Evolutionary conservation across 805 yeast genomes (phyloP).

Genomic region (Metschnikowia arizonensis): DNA sequence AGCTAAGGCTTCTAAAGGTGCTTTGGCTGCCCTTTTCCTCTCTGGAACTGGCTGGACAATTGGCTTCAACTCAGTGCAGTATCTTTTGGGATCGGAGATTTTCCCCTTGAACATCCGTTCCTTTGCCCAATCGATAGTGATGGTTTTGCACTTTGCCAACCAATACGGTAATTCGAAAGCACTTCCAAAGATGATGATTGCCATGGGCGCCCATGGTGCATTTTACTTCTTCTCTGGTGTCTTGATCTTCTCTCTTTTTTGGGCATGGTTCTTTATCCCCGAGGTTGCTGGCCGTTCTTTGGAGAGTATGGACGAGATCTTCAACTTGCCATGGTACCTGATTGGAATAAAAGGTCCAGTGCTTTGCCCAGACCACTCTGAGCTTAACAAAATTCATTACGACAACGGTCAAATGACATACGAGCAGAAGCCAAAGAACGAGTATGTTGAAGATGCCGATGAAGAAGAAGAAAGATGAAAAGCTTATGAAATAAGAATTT

Average conservation of each 20-base stretch:
- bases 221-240: conserved; percentile 50
- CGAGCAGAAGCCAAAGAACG: conserved; percentile 6
- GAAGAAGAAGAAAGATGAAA: conserved; percentile 10
- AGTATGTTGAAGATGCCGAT: conserved; percentile 8
- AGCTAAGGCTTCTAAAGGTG: conserved; percentile 41
- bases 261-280: conserved; percentile 49
- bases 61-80: conserved; percentile 56
- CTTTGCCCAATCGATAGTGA: conserved; percentile 47
- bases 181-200: conserved; percentile 46
- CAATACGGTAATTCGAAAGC: conserved; percentile 58
- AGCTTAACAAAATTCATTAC: conserved; percentile 28
- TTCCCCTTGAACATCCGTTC: conserved; percentile 50
- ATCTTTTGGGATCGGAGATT: conserved; percentile 51
- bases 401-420: conserved; percentile 2
- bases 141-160: conserved; percentile 54
- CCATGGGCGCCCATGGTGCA: conserved; percentile 46
- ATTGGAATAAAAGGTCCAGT: conserved; percentile 52
- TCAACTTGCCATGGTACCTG: conserved; percentile 54
- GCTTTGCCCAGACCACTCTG: conserved; percentile 50
- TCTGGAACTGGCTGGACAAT: conserved; percentile 56
- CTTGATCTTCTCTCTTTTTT: conserved; percentile 37
- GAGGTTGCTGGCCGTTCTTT: conserved; percentile 49
- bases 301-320: conserved; percentile 50
- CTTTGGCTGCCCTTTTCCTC: conserved; percentile 47
- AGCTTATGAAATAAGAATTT: conserved; percentile 6